Base-by-base conservation (phyloP, 1,284 basidiomycete species). In the Peniophora sp. region DNA sequence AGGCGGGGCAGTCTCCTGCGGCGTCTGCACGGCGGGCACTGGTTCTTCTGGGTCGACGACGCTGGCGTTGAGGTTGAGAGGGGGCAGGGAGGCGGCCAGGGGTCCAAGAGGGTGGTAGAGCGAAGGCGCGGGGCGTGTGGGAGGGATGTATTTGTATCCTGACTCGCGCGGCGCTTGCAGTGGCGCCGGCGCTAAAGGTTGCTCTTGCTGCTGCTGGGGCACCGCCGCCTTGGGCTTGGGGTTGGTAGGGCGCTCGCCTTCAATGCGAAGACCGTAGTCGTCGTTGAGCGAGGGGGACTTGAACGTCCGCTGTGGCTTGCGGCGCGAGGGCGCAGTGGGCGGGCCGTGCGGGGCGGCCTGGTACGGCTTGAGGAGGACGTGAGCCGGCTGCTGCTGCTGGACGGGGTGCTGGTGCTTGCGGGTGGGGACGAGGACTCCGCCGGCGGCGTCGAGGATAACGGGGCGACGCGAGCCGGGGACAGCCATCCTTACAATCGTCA, bases 91-190 rank as follows among this genome's bases (percentile, higher is more conserved):
- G 58, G 77, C 71, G 41, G 85, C 84, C 43, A 87, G 70, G 6
- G 66, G 66, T 2, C 83, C 83, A 22, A 79, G 69, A 22, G 84
- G 84, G 60, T 87, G 84, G 61, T 88, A 87, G 38, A 88, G 67
- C 22, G 84, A 82, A 34, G 85, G 69, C n/a, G 75, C 71, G 1
- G 74, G 71, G n/a, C 63, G 58, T 61, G 70, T 67, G 39, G 61
- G 58, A 52, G 16, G 53, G 52, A 47, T 38, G 41, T 52, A 50
- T 53, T 52, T 44, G 47, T 22, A 12, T 9, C 25, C 20, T 44
- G 45, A 45, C 3, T 47, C 50, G 3, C 52, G 48, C 24, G 51
- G 52, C 19, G 57, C 50, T 17, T 54, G 52, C 50, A 52, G 46
- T 8, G 53, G 46, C 50, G 55, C 39, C 24, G 49, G 50, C 50